phyloP scores from a whole-genome alignment of 1,284 basidiomycete species.

The Rhizopogon hawkerae region DNA sequence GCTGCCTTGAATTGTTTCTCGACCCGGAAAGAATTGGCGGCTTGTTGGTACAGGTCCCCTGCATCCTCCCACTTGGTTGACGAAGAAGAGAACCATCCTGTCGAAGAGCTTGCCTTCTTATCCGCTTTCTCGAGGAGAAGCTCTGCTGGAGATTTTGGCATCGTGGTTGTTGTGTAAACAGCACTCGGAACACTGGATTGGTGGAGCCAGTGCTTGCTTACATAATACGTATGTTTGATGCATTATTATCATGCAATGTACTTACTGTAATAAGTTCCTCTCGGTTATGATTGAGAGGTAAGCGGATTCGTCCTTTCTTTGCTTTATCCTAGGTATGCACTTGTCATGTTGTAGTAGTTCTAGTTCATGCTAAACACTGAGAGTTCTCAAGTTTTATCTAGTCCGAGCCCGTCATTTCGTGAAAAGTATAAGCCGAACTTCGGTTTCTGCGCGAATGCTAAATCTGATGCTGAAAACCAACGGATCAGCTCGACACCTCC shows the following conservation, averaged over 20 bases:
- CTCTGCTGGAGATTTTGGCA: constrained; percentile 59
- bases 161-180: constrained; percentile 10
- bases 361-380: too few species aligned
- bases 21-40: constrained; percentile 93
- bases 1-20: constrained; percentile 89
- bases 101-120: constrained; percentile 80
- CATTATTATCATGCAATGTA: too few species aligned
- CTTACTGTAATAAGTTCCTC: too few species aligned
- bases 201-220: background rate
- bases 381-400: too few species aligned
- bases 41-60: constrained; percentile 88
- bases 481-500: constrained; percentile 4
- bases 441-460: background rate
- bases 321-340: too few species aligned
- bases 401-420: too few species aligned
- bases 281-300: too few species aligned
- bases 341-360: too few species aligned
- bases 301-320: too few species aligned
- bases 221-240: background rate
- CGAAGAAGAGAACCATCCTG: constrained; percentile 80
- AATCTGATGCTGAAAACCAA: constrained; percentile 6
- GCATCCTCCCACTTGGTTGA: constrained; percentile 86
- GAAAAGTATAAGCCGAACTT: too few species aligned
- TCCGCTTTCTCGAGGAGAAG: constrained; percentile 77
- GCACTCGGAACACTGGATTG: constrained; percentile 4